Evolutionary conservation across 2,329 filamentous ascomycete species (phyloP).

Genomic region (Fusarium sp.): DNA sequence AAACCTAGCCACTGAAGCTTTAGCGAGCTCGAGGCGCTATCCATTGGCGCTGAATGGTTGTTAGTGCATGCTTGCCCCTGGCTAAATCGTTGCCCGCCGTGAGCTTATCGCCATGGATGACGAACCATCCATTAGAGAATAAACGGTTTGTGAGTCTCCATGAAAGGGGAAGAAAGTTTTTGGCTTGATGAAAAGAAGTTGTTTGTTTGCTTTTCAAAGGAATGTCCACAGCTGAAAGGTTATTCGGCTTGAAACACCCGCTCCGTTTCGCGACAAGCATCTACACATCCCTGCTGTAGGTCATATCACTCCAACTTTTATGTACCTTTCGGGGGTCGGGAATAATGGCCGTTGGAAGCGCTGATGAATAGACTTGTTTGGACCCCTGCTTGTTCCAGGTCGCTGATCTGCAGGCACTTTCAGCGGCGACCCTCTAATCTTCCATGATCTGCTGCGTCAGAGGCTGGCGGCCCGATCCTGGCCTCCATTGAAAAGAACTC

Average conservation of each 20-base stretch:
- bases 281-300: slow-evolving; percentile 5
- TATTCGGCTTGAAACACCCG: slow-evolving; percentile 38
- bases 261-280: slow-evolving; percentile 25
- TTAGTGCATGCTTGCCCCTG: slow-evolving; percentile 2
- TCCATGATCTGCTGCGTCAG: slow-evolving; percentile 37
- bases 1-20: slow-evolving; percentile 22
- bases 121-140: not conserved
- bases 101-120: not conserved
- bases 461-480: slow-evolving; percentile 20
- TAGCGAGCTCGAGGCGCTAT: not conserved
- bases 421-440: slow-evolving; percentile 39
- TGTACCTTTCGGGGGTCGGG: not conserved
- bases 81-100: slow-evolving; percentile 1
- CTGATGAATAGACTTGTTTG: not conserved
- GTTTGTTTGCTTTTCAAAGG: slow-evolving; percentile 18
- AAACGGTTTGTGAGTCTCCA: not conserved
- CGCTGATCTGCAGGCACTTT: slow-evolving; percentile 39
- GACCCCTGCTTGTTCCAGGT: slow-evolving; percentile 32
- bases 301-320: not conserved
- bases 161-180: not conserved
- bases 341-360: not conserved
- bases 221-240: slow-evolving; percentile 1
- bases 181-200: not conserved
- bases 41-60: not conserved
- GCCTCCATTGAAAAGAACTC: slow-evolving; percentile 1